These are phyloP conservation scores for Salicornia ramosissima DNA, from an alignment of 148 eudicot genomes.

Conservation along the genomic window DNA sequence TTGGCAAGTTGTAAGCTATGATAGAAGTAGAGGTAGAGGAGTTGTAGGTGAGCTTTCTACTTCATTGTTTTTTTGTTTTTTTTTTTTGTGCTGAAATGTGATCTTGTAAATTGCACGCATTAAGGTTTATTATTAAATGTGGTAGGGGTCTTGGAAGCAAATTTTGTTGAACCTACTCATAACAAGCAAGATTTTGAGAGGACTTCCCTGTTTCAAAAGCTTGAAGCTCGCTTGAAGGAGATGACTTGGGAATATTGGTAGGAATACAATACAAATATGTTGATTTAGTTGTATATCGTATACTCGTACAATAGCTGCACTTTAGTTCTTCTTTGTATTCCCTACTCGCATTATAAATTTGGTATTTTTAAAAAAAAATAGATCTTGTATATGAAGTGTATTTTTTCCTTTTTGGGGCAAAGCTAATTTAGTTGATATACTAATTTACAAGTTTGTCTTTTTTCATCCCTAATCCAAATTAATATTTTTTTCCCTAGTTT, in stretches of 20 bases:
- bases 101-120: not conserved
- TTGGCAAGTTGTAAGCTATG: constrained; percentile 60
- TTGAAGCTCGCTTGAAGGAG: constrained; percentile 65
- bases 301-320: too few relatives aligned
- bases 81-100: too few relatives aligned
- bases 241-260: constrained; percentile 91
- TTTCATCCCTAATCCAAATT: not conserved
- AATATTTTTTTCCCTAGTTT: too few relatives aligned
- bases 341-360: too few relatives aligned
- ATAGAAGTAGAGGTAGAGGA: constrained; percentile 73
- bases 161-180: constrained; percentile 77
- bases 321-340: too few relatives aligned
- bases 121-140: not conserved
- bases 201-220: constrained; percentile 76
- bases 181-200: constrained; percentile 91
- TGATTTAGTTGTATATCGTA: too few relatives aligned
- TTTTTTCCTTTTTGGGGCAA: too few relatives aligned
- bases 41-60: constrained; percentile 58
- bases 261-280: constrained; percentile 16
- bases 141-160: constrained; percentile 75
- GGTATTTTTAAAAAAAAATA: too few relatives aligned
- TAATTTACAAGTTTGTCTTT: too few relatives aligned
- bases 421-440: too few relatives aligned
- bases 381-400: too few relatives aligned
- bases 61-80: too few relatives aligned